A percentile compares a stretch with the other conserved stretches of the same genome.
These are phyloP conservation scores for Quercus rubra DNA, from an alignment of 306 rosid genomes.

Conservation along the genomic window DNA sequence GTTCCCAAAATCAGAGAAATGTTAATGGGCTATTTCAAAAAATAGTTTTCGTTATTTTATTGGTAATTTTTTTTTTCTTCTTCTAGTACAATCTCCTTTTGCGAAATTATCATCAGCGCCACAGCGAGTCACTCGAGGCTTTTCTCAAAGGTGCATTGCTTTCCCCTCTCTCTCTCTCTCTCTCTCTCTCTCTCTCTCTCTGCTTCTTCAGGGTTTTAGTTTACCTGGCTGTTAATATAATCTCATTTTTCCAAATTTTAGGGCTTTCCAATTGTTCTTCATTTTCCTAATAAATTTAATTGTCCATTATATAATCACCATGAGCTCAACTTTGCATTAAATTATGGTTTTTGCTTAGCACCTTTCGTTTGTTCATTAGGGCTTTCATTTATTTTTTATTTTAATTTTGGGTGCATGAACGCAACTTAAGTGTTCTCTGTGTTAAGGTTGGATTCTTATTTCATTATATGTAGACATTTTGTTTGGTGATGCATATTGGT, in stretches of 20 bases:
- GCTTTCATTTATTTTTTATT: not conserved
- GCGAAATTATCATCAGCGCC: not conserved
- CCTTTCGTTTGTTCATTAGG: not conserved
- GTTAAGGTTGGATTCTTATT: not conserved
- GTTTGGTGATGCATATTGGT: not conserved
- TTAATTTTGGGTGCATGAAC: not conserved
- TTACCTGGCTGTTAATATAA: not conserved
- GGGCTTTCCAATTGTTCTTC: not conserved
- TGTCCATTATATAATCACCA: not conserved
- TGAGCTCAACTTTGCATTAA: not conserved
- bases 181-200: not conserved
- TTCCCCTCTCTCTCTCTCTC: not conserved
- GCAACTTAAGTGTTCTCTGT: not conserved
- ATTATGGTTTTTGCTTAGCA: not conserved
- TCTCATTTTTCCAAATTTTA: not conserved
- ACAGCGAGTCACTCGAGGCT: not conserved
- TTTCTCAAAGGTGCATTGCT: slow-evolving; percentile 1
- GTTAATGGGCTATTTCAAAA: not conserved
- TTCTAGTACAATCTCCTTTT: not conserved
- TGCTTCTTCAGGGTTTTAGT: not conserved
- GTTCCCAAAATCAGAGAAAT: not conserved
- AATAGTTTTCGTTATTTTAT: not conserved
- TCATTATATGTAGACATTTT: not conserved
- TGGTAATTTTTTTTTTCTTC: no score
- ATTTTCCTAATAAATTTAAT: not conserved